Evolutionary conservation across 148 eudicot genomes (phyloP), one percentile per base, ranked within the genome.

Genomic region (Pouteria glomerata): DNA sequence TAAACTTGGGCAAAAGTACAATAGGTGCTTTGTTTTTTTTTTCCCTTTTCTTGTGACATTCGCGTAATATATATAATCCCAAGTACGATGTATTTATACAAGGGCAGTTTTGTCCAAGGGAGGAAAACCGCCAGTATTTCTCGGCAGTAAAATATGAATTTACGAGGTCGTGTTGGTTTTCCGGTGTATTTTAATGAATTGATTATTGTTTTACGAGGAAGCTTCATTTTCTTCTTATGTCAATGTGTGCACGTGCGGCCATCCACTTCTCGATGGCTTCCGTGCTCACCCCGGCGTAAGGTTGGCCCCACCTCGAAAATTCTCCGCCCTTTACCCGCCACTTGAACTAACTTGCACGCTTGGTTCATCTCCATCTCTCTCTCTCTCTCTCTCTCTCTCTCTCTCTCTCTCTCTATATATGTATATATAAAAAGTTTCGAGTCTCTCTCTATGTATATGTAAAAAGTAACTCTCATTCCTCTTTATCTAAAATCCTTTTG

Each of bases 211-310:
- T 68, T 68, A 51, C 37, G 12, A 56, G 29, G 24, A 15, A 34
- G 15, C 10, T 44, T 6, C 16, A 1, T 23, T 62, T 31, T 13
- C 13, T 19, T 70, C 53, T 16, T 21, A 33, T 19, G 35, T 68
- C 13, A 33, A 42, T 29, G 74, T 51, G 71, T 73, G 81, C 81
- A 74, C 81, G 77, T 74, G 81, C 63, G 81, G 48, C 58, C 74
- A 68, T 63, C 74, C 70, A 68, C 81, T 53, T 66, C 80, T 57
- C 64, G 56, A 48, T 74, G 69, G 35, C 35, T 73, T 73, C 47
- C 57, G 57, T 64, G 67, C 61, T 57, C 65, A 41, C 69, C 57
- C 26, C 19, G 23, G 58, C 50, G 76, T 65, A 63, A 21, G 60
- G 2, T 24, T 56, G 77, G 77, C 23, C 74, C 81, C 77, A 42